Conservation (phyloP, 2,329 filamentous ascomycete genomes). For the Pseudogymnoascus sp. region DNA sequence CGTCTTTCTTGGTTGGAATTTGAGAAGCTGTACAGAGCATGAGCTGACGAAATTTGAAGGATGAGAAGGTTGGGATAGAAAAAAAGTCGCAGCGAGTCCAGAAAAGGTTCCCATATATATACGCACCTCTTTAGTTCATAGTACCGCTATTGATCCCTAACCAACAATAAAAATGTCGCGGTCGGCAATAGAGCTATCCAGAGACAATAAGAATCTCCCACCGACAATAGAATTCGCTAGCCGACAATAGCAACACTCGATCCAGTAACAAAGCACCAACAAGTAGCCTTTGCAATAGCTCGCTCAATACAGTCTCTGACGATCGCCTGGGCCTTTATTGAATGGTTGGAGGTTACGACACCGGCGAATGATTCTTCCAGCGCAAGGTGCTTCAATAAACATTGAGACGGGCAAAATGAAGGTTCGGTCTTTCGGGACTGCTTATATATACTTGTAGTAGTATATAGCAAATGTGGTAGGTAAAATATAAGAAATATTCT, state of each 20-base stretch:
- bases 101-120: background rate
- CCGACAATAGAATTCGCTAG: background rate
- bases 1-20: background rate
- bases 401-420: conserved; percentile 1
- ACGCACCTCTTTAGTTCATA: background rate
- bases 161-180: background rate
- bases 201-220: background rate
- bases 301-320: background rate
- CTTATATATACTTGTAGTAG: background rate
- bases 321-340: background rate
- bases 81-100: background rate
- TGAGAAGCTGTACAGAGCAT: background rate
- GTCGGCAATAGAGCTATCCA: background rate
- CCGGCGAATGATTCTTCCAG: background rate
- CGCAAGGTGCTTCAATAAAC: conserved; percentile 1
- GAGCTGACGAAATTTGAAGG: background rate
- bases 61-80: background rate
- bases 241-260: background rate
- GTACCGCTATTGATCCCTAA: background rate
- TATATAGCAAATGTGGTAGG: background rate
- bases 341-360: background rate
- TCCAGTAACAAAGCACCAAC: background rate
- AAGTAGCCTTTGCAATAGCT: background rate
- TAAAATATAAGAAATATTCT: background rate
- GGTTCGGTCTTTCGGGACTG: background rate